Evolutionary conservation across 2,329 filamentous ascomycete species (phyloP), one percentile per base, ranked within the genome.

Genomic region (Botrytis aclada): DNA sequence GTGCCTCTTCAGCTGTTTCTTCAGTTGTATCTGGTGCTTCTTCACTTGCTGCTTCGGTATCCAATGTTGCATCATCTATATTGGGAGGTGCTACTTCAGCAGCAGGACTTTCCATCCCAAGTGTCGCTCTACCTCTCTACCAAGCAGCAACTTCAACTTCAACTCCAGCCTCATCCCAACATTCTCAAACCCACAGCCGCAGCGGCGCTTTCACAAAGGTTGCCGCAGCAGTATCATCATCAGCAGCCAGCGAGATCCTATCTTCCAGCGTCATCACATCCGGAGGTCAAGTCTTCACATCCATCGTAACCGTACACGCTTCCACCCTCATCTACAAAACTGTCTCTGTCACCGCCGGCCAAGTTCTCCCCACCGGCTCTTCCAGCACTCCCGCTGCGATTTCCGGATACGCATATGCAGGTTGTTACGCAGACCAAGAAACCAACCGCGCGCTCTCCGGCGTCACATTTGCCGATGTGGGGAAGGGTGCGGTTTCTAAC

Each of bases 321-420:
- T 85, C 85, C 3, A 82, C 85, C 20, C 85, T 85, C 16, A 82
- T 86, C 41, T 86, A 82, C 39, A 80, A 77, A 18, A 80, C 75
- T 69, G 73, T 62, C 70, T 78, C 73, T 75, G 78, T 43, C 67
- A 74, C 74, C 70, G 74, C 64, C 76, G 80, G 70, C 4, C 79
- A 75, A 70, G 78, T 41, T 76, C 22, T 60, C 25, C 79, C 73
- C 29, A 64, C 75, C 39, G 60, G 41, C 25, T 75, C 77, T 62
- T 29, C 58, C n/a, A 79, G 73, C 34, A 58, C 75, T 37, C 75
- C 71, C 39, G 62, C 75, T 29, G 76, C 80, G 18, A 74, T 76
- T 9, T 80, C 77, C 58, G 78, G 77, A 39, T 85, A 81, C 80
- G 78, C 81, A 72, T 84, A 84, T 75, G 78, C 79, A 16, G 84